phyloP scores from a whole-genome alignment of 345 rosid genomes.

The Hevea brasiliensis region DNA sequence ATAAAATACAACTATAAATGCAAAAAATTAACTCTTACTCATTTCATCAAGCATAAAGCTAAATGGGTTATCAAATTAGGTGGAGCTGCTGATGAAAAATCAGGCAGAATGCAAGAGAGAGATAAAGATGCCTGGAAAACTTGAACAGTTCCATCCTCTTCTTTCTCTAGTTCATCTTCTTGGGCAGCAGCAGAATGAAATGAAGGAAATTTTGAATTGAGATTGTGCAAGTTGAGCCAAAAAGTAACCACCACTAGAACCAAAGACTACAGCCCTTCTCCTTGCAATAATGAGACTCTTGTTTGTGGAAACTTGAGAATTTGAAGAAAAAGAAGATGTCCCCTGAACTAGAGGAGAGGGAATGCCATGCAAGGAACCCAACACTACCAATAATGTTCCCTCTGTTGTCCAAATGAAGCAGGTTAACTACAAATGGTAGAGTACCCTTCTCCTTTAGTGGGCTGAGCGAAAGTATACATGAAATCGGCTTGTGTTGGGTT shows the following conservation, averaged over 20 bases:
- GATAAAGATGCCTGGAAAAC: slow-evolving; percentile 65
- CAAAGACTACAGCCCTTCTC: slow-evolving; percentile 46
- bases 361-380: slow-evolving; percentile 14
- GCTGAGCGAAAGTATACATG: too few relatives aligned
- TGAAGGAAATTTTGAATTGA: slow-evolving; percentile 15
- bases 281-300: slow-evolving; percentile 23
- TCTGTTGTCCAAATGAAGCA: slow-evolving; percentile 7
- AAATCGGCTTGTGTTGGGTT: too few relatives aligned
- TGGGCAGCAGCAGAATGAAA: slow-evolving; percentile 48
- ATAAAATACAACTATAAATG: too few relatives aligned
- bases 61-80: not conserved
- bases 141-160: slow-evolving; percentile 64
- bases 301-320: not conserved
- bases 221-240: slow-evolving; percentile 27
- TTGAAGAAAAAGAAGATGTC: slow-evolving; percentile 29
- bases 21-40: not conserved
- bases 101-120: not conserved
- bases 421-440: too few relatives aligned
- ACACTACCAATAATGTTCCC: not conserved
- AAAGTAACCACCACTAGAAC: slow-evolving; percentile 35
- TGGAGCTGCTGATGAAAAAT: not conserved
- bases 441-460: too few relatives aligned
- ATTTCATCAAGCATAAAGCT: not conserved
- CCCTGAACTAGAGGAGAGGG: not conserved
- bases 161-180: slow-evolving; percentile 57